Percentiles rank a stretch among this genome's conserved stretches.
These are phyloP conservation scores for Metschnikowia picachoensis DNA, from an alignment of 805 yeast species.

Conservation along the genomic window DNA sequence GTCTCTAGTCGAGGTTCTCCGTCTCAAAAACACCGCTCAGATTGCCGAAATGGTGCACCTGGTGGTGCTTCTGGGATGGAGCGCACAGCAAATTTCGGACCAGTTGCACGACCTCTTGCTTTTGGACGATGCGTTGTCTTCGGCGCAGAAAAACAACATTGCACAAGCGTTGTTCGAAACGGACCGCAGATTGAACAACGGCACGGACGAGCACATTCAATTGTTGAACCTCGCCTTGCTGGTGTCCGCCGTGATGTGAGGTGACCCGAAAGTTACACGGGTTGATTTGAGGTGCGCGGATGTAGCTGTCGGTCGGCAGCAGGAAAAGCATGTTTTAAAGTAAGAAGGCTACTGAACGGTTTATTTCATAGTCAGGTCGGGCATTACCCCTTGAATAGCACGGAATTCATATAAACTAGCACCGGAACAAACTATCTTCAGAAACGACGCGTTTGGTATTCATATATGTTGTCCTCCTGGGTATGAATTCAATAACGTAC, in stretches of 20 bases:
- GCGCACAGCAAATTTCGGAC: conserved; percentile 64
- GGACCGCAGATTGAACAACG: conserved; percentile 72
- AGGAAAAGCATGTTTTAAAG: no score
- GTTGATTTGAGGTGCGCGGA: neutral
- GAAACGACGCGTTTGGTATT: no score
- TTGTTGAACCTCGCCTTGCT: conserved; percentile 55
- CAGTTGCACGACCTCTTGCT: conserved; percentile 71
- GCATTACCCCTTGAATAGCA: no score
- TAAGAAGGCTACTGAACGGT: no score
- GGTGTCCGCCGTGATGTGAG: conserved; percentile 16
- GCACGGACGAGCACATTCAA: conserved; percentile 86
- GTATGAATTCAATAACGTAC: no score
- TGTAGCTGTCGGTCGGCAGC: no score
- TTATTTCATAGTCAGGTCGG: no score
- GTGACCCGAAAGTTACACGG: neutral
- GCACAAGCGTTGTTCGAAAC: conserved; percentile 66
- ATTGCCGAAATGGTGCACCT: conserved; percentile 45
- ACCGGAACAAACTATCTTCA: no score
- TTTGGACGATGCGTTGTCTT: conserved; percentile 46
- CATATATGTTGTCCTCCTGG: no score
- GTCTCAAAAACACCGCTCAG: conserved; percentile 22
- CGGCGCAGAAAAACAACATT: conserved; percentile 59
- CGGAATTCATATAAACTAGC: no score
- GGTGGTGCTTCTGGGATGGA: conserved; percentile 68
- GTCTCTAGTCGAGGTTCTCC: conserved; percentile 35